Evolutionary conservation across 164 flowering plant genomes (phyloP), one percentile per base, ranked within the genome.

Genomic region (Vitis labrusca): DNA sequence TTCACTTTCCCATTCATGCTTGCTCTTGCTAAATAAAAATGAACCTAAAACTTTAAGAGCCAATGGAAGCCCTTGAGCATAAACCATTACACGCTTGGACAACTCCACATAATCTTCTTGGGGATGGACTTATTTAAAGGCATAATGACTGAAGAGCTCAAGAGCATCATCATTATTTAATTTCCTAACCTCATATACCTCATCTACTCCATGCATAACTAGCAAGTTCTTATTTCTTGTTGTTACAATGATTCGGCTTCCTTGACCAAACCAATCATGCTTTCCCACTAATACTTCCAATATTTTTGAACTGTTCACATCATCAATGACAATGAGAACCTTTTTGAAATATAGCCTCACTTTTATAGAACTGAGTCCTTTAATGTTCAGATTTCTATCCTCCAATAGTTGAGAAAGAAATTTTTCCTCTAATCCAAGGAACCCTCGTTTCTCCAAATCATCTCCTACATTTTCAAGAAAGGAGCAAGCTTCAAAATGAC

Each of bases 311-410:
- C 50, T 12, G 51, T 49, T 65, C 2, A 69, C 57, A 61, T 69
- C 71, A 50, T 69, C 71, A 9, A 69, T 17, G n/a, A 69, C 57
- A 14, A 69, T n/a, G 19, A 69, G 65, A 69, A 69, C 65, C 58
- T 50, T 60, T 30, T 30, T 67, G 13, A 15, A 10, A 2, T 15
- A 2, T 0, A 67, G 50, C 44, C 64, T 59, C 0, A 15, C 16
- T 10, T 10, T 59, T 48, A 49, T 49, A 54, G n/a, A 10, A 10
- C 4, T 7, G 23, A 10, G 27, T 19, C 44, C 63, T 7, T 49
- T 9, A 1, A 32, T 0, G 5, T 32, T 32, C 0, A 32, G 44
- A 32, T 32, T 32, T 32, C 44, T 32, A 32, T 32, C 44, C 44
- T 32, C 44, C 44, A 32, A 32, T 4, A 32, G 44, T 32, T 32